Evolutionary conservation across 257 asterid genomes (phyloP).

Genomic region (Parsonsia alboflavescens): DNA sequence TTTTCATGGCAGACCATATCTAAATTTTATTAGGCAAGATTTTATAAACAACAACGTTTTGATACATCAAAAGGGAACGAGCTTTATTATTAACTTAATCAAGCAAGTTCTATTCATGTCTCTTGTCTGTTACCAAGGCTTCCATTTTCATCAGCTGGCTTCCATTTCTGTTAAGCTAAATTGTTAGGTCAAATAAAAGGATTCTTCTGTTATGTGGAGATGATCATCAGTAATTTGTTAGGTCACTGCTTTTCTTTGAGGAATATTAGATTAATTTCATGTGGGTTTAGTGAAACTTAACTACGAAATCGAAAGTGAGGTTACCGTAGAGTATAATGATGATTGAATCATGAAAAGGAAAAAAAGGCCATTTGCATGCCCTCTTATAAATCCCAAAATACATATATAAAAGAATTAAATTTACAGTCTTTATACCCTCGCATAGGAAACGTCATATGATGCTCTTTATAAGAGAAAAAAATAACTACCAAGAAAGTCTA

Average conservation of each 20-base stretch:
- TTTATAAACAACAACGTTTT: background rate
- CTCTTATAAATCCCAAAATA: too few relatives aligned
- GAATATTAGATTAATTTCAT: background rate
- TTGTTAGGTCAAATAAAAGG: background rate
- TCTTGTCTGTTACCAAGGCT: conserved; percentile 4
- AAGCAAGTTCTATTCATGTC: conserved; percentile 8
- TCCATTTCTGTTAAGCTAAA: background rate
- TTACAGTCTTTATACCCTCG: background rate
- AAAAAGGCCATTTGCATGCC: background rate
- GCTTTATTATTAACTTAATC: conserved; percentile 3
- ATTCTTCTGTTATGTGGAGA: background rate
- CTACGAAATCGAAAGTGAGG: background rate
- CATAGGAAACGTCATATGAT: conserved; percentile 3
- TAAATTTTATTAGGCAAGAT: conserved; percentile 5
- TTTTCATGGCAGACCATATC: conserved; percentile 22
- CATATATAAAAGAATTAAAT: background rate
- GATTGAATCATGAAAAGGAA: conserved; percentile 14
- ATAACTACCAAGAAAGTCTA: background rate
- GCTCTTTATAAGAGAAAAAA: background rate
- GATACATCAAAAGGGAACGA: conserved; percentile 1
- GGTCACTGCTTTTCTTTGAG: background rate
- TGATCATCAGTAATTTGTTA: background rate
- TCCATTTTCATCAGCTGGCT: background rate
- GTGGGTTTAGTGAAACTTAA: background rate
- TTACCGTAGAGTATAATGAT: conserved; percentile 1